These are phyloP conservation scores for Rutstroemia sp. DNA, from an alignment of 2,329 filamentous ascomycete species.

Conservation along the genomic window DNA sequence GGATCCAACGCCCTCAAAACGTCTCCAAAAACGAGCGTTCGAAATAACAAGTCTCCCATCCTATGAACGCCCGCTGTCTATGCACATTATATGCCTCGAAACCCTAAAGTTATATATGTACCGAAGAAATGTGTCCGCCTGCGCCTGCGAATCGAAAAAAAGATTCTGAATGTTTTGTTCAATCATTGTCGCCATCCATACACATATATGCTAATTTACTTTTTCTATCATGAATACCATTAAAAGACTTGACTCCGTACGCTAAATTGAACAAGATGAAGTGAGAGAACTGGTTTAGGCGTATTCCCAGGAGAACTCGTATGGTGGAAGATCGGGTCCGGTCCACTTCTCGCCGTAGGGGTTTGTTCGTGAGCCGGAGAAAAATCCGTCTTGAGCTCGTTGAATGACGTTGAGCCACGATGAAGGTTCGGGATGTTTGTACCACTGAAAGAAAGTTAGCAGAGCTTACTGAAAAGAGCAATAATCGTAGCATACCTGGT, in stretches of 20 bases:
- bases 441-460: constrained; percentile 34
- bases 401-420: constrained; percentile 48
- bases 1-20: not conserved
- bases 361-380: constrained; percentile 41
- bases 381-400: constrained; percentile 46
- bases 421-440: constrained; percentile 47
- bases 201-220: not conserved
- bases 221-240: too few relatives aligned
- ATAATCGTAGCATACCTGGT: constrained; percentile 37
- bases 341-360: constrained; percentile 46
- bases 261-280: too few relatives aligned
- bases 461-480: constrained; percentile 9
- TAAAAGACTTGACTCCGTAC: too few relatives aligned
- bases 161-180: not conserved
- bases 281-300: too few relatives aligned
- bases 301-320: too few relatives aligned
- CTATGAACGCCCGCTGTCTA: not conserved
- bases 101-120: not conserved
- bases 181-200: not conserved
- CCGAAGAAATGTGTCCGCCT: not conserved
- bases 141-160: not conserved
- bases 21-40: not conserved
- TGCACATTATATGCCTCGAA: not conserved
- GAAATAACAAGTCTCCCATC: not conserved
- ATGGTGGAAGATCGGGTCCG: too few relatives aligned